Evolutionary conservation across 805 yeast genomes (phyloP), one percentile per base, ranked within the genome.

Genomic region (Starmerella bombicola): DNA sequence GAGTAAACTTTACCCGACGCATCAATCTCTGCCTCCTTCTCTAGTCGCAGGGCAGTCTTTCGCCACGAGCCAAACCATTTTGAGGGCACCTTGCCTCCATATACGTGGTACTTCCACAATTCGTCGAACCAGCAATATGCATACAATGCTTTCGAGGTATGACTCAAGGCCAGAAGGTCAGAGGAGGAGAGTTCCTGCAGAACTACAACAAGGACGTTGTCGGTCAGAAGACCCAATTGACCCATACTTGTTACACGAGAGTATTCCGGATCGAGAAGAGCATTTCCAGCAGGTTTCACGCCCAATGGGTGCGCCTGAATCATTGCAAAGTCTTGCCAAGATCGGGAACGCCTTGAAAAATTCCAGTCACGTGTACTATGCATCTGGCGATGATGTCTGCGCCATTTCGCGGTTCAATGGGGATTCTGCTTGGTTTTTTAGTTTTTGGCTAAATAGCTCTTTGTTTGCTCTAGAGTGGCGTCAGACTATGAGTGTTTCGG

Each of bases 51-150:
- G 71, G 62, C 3, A 3, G 88, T 75, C 29, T 70, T 62, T 50
- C 86, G 69, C 95, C 95, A 85, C 2, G 84, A 71, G 1, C 95
- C 95, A 23, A 53, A 56, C 95, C 95, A 84, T 25, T 50, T 48
- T 2, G 46, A 47, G 2, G 63, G 55, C 10, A 58, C 55, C 37
- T 51, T 46, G 2, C 65, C 60, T 34, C 51, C 21, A 17, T 25
- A 38, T 2, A 26, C 39, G 12, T 19, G 26, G 41, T 66, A 69
- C 52, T 78, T 79, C 95, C 95, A 85, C 19, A 80, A 50, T 37
- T 84, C 94, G 48, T 84, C 95, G 53, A 75, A 79, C 54, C 74
- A 76, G 10, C 75, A 54, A 55, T 72, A 80, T 1, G 88, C 93
- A 58, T 78, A 82, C 54, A 79, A 59, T 5, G 76, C 67, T 43